Percentiles rank a stretch among this genome's conserved stretches.
Conservation (phyloP, 306 rosid species). For the Quercus dentata region DNA sequence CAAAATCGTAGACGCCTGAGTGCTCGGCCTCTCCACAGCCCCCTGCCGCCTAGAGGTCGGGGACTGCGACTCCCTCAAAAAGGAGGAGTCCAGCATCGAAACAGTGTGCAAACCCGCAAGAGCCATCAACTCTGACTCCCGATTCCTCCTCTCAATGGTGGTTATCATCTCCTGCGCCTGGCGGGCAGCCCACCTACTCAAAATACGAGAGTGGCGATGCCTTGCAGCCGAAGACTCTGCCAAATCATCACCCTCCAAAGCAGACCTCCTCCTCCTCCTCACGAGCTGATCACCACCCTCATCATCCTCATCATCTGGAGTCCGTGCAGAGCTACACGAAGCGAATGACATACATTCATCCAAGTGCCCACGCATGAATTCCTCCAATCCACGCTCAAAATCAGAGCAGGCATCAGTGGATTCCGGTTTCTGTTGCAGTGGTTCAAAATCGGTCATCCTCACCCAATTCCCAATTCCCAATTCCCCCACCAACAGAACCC, state of each 20-base stretch:
- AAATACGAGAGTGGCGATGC: constrained; percentile 78
- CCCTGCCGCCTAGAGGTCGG: constrained; percentile 88
- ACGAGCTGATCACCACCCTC: constrained; percentile 93
- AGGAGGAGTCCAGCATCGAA: constrained; percentile 93
- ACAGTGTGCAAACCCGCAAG: constrained; percentile 95
- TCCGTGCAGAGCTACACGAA: constrained; percentile 82
- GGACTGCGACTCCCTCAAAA: constrained; percentile 88
- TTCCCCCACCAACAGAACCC: constrained; percentile 26
- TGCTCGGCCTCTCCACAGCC: constrained; percentile 83
- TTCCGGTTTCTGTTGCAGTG: constrained; percentile 92
- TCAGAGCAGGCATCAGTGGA: constrained; percentile 71
- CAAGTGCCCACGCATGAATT: constrained; percentile 91
- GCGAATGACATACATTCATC: constrained; percentile 96
- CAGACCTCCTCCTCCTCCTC: constrained; percentile 91
- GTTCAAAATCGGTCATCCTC: constrained; percentile 82
- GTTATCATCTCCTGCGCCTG: constrained; percentile 99
- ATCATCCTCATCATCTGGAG: constrained; percentile 73
- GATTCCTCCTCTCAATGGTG: constrained; percentile 93
- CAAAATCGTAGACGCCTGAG: constrained; percentile 86
- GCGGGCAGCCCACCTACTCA: constrained; percentile 95
- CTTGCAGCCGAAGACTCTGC: constrained; percentile 91
- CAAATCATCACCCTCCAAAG: constrained; percentile 89
- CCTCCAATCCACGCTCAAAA: constrained; percentile 86
- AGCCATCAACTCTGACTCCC: constrained; percentile 95
- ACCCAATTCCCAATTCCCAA: constrained; percentile 24